Evolutionary conservation across 2,329 filamentous ascomycete genomes (phyloP).

Genomic region (Ramichloridium luteum): DNA sequence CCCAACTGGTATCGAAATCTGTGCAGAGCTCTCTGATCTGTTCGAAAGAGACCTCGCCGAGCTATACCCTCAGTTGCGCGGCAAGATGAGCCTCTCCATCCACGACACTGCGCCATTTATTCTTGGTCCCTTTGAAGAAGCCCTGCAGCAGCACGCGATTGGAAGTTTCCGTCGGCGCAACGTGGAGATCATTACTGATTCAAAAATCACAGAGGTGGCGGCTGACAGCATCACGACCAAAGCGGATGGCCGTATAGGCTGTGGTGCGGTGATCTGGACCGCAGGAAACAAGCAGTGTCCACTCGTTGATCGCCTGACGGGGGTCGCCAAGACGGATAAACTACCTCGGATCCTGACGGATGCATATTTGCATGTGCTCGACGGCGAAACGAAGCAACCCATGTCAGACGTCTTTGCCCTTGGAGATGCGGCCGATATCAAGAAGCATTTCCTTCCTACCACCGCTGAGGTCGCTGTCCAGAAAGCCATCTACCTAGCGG

Average conservation of each 20-base stretch:
- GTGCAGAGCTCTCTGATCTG: slow-evolving; percentile 34
- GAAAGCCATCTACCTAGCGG: slow-evolving; percentile 26
- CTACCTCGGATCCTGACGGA: slow-evolving; percentile 28
- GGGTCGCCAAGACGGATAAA: slow-evolving; percentile 22
- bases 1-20: slow-evolving; percentile 31
- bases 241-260: slow-evolving; percentile 26
- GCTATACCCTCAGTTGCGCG: slow-evolving; percentile 31
- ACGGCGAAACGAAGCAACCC: slow-evolving; percentile 16
- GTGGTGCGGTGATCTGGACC: slow-evolving; percentile 29
- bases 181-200: slow-evolving; percentile 29
- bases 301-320: slow-evolving; percentile 23
- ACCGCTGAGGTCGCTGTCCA: slow-evolving; percentile 28
- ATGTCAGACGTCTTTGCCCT: slow-evolving; percentile 24
- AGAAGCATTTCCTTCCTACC: slow-evolving; percentile 25
- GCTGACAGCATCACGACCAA: slow-evolving; percentile 25
- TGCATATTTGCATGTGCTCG: slow-evolving; percentile 21
- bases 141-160: slow-evolving; percentile 32
- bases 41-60: slow-evolving; percentile 27
- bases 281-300: slow-evolving; percentile 27
- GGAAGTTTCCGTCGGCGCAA: slow-evolving; percentile 26
- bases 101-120: slow-evolving; percentile 27
- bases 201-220: slow-evolving; percentile 26
- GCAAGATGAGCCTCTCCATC: slow-evolving; percentile 29
- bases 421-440: slow-evolving; percentile 28
- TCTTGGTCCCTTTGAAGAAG: slow-evolving; percentile 26